Evolutionary conservation across 129 eudicot genomes (phyloP), one percentile per base, ranked within the genome.

Genomic region (Mikania micrantha): DNA sequence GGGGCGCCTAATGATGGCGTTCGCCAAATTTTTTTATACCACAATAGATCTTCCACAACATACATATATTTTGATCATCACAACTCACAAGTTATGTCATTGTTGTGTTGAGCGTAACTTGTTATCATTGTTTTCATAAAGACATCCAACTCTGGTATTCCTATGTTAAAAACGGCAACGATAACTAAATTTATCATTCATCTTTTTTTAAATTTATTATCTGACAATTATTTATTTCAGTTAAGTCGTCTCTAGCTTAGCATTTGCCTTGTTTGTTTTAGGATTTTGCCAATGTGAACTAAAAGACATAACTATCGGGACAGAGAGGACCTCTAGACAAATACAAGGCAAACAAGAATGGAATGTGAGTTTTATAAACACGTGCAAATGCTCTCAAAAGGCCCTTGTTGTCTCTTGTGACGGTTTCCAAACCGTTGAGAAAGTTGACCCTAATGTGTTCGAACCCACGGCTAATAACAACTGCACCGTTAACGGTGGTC

Each of bases 301-400:
- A 15, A 29, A 70, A 52, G 76, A 70, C 60, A 77, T 77, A 77
- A 64, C 76, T 4, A 64, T 77, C 7, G 81, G 81, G 52, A 61
- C 81, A 9, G 81, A 70, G 44, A 40, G 76, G 28, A 61, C 77
- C 2, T 11, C 71, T 28, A 40, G 34, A 77, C 38, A 4, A 31
- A 40, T 77, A 52, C 24, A 77, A 77, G 81, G 81, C 28, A 70
- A 50, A 32, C 75, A 70, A 63, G 81, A 77, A 69, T 77, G 81
- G 81, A 77, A 50, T 7, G 81, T 77, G 39, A 70, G 71, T 22
- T 20, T 77, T 16, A 70, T 77, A 60, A 77, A 77, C 67, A 68
- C 70, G 0, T 77, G 76, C 38, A 77, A 70, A 61, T 77, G 81
- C 31, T 59, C 81, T 4, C 81, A 77, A 16, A 60, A 62, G 34